Conservation (phyloP, 2,329 filamentous ascomycete genomes). For the Diaporthe batatas region DNA sequence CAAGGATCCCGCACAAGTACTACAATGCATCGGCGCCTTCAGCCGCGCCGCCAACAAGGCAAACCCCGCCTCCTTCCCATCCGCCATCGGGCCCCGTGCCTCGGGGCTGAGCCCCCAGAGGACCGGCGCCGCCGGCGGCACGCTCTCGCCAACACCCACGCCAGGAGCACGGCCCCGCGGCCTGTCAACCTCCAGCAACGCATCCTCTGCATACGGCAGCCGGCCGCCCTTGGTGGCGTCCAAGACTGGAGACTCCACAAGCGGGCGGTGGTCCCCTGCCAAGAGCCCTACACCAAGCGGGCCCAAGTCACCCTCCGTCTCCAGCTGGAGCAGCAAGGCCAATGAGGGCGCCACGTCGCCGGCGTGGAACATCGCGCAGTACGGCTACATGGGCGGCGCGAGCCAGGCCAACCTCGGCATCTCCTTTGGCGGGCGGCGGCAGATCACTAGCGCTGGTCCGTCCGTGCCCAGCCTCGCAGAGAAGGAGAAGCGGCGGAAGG, state of each 20-base stretch:
- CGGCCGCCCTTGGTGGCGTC: constrained; percentile 59
- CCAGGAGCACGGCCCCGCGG: constrained; percentile 61
- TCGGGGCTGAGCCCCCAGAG: constrained; percentile 74
- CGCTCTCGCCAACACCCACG: constrained; percentile 61
- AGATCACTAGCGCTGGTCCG: constrained; percentile 89
- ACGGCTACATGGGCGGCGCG: constrained; percentile 97
- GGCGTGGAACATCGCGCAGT: constrained; percentile 98
- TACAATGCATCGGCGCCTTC: constrained; percentile 93
- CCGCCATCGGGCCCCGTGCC: constrained; percentile 79
- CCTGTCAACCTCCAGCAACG: constrained; percentile 70
- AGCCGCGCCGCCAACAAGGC: constrained; percentile 84
- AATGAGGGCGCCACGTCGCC: constrained; percentile 86
- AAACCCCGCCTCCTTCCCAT: constrained; percentile 80
- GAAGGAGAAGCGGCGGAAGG: constrained; percentile 78
- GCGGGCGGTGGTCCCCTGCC: constrained; percentile 72
- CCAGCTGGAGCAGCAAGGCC: constrained; percentile 89
- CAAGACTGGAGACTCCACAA: constrained; percentile 66
- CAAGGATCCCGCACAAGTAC: constrained; percentile 95
- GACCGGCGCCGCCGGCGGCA: constrained; percentile 60
- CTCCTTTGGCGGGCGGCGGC: constrained; percentile 88
- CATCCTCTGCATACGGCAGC: constrained; percentile 63
- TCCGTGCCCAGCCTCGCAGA: constrained; percentile 84
- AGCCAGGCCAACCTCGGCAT: constrained; percentile 97
- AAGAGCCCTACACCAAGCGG: constrained; percentile 68
- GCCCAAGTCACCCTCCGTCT: constrained; percentile 68